phyloP scores from a whole-genome alignment of 257 asterid species.

The Galeopsis tetrahit region DNA sequence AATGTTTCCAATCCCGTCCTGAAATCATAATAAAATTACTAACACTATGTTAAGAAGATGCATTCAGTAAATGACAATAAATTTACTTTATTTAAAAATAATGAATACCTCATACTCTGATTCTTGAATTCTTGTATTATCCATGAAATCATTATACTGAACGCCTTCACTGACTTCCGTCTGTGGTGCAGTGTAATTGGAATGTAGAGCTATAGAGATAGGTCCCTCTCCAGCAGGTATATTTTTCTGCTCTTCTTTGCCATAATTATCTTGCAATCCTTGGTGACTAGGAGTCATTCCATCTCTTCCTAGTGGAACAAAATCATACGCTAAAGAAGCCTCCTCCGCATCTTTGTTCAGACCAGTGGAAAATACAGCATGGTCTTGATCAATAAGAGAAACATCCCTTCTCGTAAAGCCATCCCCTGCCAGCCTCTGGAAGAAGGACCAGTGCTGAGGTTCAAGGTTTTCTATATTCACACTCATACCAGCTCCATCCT shows the following conservation, averaged over 20 bases:
- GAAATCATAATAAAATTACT: slow-evolving; percentile 33
- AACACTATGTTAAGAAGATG: slow-evolving; percentile 13
- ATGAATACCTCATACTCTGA: slow-evolving; percentile 68
- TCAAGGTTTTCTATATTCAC: slow-evolving; percentile 86
- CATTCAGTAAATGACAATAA: slow-evolving; percentile 16
- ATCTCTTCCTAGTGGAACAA: slow-evolving; percentile 51
- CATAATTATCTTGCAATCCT: slow-evolving; percentile 48
- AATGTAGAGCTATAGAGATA: slow-evolving; percentile 45
- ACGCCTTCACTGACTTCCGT: slow-evolving; percentile 49
- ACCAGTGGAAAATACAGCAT: slow-evolving; percentile 59
- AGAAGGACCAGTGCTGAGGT: slow-evolving; percentile 93
- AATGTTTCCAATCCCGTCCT: slow-evolving; percentile 63
- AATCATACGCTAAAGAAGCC: slow-evolving; percentile 58
- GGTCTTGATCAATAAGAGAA: slow-evolving; percentile 94
- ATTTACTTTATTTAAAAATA: slow-evolving; percentile 2
- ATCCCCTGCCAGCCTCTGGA: slow-evolving; percentile 87
- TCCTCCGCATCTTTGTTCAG: slow-evolving; percentile 67
- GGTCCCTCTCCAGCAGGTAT: slow-evolving; percentile 46
- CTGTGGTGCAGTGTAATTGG: slow-evolving; percentile 49
- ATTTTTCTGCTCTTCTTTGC: slow-evolving; percentile 46
- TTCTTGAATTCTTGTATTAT: slow-evolving; percentile 53
- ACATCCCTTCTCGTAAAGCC: slow-evolving; percentile 77
- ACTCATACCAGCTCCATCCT: slow-evolving; percentile 79
- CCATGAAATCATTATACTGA: slow-evolving; percentile 60
- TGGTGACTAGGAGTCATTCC: slow-evolving; percentile 47